Base-by-base conservation (phyloP, 2,329 filamentous ascomycete species). In the Fusarium brevicatenulatum region DNA sequence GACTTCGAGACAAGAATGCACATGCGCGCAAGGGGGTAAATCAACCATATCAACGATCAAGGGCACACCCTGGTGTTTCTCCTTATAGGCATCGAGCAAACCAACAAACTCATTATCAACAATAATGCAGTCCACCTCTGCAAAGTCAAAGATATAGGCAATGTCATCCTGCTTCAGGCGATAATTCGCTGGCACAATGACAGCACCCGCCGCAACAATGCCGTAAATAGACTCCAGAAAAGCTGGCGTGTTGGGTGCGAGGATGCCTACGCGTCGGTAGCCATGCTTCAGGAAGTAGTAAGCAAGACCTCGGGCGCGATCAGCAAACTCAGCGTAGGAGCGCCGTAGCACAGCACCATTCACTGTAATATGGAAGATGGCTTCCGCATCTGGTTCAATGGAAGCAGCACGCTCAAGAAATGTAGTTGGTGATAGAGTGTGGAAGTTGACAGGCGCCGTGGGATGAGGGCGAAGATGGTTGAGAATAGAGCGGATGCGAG, bases 171-270 rank as follows among this genome's bases (percentile, higher is more conserved):
- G 85, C 80, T 96, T 96, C 50, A 98, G 84, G 70, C 86, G 80
- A 76, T 88, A 88, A 77, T 90, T 90, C 34, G 82, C 88, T 4
- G 88, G 88, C 59, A 97, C 92, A 69, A 95, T 90, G 30, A 97
- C 89, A 12, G 87, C 93, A 3, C 94, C 94, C 1, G 93, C 93
- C 2, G 93, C 95, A 2, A 91, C 91, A 75, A 98, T 92, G 4
- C 93, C 96, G 79, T 94, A 99, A 70, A 97, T 93, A 11, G 91
- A 89, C 83, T 98, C 95, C 34, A 99, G 86, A 77, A 98, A 98
- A 0, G 95, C 95, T 0, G 96, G 96, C 2, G 96, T 99, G 80
- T 99, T 99, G 7, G 96, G 93, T 13, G 91, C 91, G 16, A 99
- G 86, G 53, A 99, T 91, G 11, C 96, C 96, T 10, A 98, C 92